A percentile compares a stretch with the other conserved stretches of the same genome.
phyloP scores from a whole-genome alignment of 805 yeast species.

The Starmera pachycereana region DNA sequence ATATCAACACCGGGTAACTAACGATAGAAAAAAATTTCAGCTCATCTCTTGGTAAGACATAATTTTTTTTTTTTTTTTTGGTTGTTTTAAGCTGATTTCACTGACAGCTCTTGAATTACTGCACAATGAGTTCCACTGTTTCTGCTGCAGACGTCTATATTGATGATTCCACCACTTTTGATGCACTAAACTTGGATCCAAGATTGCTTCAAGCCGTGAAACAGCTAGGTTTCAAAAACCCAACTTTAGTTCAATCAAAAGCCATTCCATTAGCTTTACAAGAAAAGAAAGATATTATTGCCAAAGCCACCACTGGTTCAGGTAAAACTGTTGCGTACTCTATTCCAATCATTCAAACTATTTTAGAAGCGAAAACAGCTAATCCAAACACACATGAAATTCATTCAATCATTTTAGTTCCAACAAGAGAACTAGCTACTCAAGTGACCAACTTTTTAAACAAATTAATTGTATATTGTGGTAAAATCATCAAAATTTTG shows the following conservation, averaged over 20 bases:
- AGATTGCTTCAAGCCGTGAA: slow-evolving; percentile 78
- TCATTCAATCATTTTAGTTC: slow-evolving; percentile 61
- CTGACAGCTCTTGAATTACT: too few relatives aligned
- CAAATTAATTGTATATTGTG: slow-evolving; percentile 60
- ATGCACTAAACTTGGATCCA: slow-evolving; percentile 70
- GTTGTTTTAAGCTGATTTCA: too few relatives aligned
- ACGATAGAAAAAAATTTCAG: neutral
- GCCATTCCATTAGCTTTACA: slow-evolving; percentile 89
- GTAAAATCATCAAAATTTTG: slow-evolving; percentile 48
- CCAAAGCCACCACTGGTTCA: slow-evolving; percentile 91
- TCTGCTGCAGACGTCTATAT: slow-evolving; percentile 62
- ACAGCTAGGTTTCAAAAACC: slow-evolving; percentile 69
- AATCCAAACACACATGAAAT: slow-evolving; percentile 18
- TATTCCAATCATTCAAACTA: slow-evolving; percentile 75
- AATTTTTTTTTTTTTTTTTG: too few relatives aligned
- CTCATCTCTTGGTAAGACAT: neutral
- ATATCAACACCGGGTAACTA: neutral
- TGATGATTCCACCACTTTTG: slow-evolving; percentile 64
- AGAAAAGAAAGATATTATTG: slow-evolving; percentile 85
- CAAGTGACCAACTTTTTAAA: slow-evolving; percentile 71
- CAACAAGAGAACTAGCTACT: slow-evolving; percentile 83
- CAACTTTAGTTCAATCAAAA: slow-evolving; percentile 83
- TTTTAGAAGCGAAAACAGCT: slow-evolving; percentile 35
- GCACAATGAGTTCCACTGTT: slow-evolving; percentile 1
- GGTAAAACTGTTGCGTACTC: slow-evolving; percentile 92